Evolutionary conservation across 164 flowering plant genomes (phyloP).

Genomic region (Berberis vulgaris): DNA sequence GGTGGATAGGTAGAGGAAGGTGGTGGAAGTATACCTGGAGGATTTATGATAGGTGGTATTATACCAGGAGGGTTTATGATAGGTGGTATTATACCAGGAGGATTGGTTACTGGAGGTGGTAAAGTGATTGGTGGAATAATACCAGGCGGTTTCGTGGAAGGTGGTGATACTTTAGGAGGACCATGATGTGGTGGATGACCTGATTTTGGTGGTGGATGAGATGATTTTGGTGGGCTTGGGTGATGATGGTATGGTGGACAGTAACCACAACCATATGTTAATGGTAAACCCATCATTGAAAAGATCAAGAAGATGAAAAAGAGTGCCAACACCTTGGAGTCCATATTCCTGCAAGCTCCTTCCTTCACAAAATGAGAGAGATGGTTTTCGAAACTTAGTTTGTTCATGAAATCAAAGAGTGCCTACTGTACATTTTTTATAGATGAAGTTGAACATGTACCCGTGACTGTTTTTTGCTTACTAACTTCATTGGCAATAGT

Average conservation of each 20-base stretch:
- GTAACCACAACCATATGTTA: slow-evolving; percentile 4
- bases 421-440: too few relatives aligned
- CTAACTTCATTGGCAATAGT: not conserved
- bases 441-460: too few relatives aligned
- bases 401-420: not conserved
- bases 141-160: slow-evolving; percentile 1
- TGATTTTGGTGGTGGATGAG: not conserved
- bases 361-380: not conserved
- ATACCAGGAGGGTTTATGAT: slow-evolving; percentile 6
- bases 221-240: slow-evolving; percentile 1
- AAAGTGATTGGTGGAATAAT: not conserved
- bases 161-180: not conserved
- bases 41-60: slow-evolving; percentile 4
- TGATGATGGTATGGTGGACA: slow-evolving; percentile 2
- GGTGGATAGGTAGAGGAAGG: slow-evolving; percentile 24
- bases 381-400: not conserved
- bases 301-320: slow-evolving; percentile 2
- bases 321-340: not conserved
- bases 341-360: not conserved
- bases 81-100: not conserved
- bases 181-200: not conserved
- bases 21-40: slow-evolving; percentile 9
- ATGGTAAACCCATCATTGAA: slow-evolving; percentile 1
- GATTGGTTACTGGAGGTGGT: not conserved
- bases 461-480: too few relatives aligned